Percentiles rank a stretch among this genome's conserved stretches.
Evolutionary conservation across 2,329 filamentous ascomycete genomes (phyloP).

Genomic region (Rutstroemia sp.): DNA sequence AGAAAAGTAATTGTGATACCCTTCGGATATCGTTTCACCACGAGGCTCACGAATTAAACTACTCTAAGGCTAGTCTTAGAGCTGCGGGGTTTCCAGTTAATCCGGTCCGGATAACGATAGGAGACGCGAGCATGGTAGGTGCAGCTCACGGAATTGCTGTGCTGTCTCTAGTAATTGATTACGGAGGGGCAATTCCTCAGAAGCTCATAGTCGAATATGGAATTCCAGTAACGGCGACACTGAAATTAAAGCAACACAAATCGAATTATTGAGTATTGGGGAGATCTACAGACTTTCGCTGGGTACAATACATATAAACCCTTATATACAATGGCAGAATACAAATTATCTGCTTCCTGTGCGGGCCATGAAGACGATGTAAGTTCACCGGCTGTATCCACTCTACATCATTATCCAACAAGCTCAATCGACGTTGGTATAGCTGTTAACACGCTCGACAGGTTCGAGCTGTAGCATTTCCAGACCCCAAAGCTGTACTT

Average conservation of each 20-base stretch:
- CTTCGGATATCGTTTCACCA: not conserved
- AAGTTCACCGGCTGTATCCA: conserved; percentile 31
- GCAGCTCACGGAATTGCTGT: too few species aligned
- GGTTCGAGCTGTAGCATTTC: conserved; percentile 83
- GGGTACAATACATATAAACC: not conserved
- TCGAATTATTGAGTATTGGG: not conserved
- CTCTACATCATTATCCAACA: conserved; percentile 8
- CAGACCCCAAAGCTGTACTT: conserved; percentile 61
- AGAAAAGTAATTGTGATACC: not conserved
- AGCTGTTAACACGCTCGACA: conserved; percentile 31
- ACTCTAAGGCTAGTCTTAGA: not conserved
- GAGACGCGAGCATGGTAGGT: not conserved
- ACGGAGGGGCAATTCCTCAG: conserved; percentile 7
- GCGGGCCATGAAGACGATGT: conserved; percentile 92
- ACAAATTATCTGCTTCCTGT: conserved; percentile 88
- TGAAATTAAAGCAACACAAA: not conserved
- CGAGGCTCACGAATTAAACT: not conserved
- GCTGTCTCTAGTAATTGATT: too few species aligned
- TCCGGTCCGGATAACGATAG: conserved; percentile 2
- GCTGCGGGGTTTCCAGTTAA: not conserved
- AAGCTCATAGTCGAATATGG: conserved; percentile 17
- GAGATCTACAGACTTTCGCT: not conserved
- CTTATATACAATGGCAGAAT: conserved; percentile 58
- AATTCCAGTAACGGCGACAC: conserved; percentile 2
- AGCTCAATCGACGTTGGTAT: not conserved